phyloP scores from a whole-genome alignment of 2,329 filamentous ascomycete species.

The Colletotrichum navitas region DNA sequence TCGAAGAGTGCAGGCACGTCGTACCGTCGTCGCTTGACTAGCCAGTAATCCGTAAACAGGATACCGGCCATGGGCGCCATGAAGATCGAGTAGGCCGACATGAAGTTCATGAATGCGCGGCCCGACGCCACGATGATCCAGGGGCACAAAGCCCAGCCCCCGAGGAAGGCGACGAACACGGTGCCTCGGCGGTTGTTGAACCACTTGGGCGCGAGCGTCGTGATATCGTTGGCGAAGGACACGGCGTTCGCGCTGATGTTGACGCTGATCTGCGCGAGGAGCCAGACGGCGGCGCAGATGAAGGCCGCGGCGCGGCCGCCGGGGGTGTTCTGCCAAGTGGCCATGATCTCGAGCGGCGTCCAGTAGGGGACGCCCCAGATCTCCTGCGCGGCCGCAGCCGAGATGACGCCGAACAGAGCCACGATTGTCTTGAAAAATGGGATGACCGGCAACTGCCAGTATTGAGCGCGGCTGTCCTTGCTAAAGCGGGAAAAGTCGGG shows the following conservation, averaged over 20 bases:
- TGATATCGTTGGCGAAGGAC: conserved; percentile 49
- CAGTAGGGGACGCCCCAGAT: conserved; percentile 61
- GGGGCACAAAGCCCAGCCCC: conserved; percentile 52
- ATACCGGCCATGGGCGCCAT: conserved; percentile 58
- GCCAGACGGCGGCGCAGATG: conserved; percentile 48
- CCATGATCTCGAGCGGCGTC: conserved; percentile 63
- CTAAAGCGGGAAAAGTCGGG: conserved; percentile 53
- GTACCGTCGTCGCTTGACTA: conserved; percentile 52
- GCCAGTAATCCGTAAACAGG: conserved; percentile 56
- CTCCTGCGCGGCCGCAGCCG: conserved; percentile 58
- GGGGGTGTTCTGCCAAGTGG: conserved; percentile 51
- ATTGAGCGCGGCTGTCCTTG: conserved; percentile 59
- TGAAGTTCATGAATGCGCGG: conserved; percentile 49
- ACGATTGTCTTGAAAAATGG: conserved; percentile 61
- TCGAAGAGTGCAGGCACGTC: conserved; percentile 59
- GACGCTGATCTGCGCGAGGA: conserved; percentile 56
- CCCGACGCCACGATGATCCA: conserved; percentile 53
- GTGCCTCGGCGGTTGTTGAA: conserved; percentile 51
- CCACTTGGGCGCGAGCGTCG: conserved; percentile 49
- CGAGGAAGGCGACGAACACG: conserved; percentile 48
- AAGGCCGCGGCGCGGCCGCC: conserved; percentile 50
- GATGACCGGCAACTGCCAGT: conserved; percentile 62
- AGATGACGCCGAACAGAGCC: conserved; percentile 61
- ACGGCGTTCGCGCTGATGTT: conserved; percentile 50
- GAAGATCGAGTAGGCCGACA: conserved; percentile 52